Base-by-base conservation (phyloP, 805 yeast species). In the Yamadazyma paraphyllophila region DNA sequence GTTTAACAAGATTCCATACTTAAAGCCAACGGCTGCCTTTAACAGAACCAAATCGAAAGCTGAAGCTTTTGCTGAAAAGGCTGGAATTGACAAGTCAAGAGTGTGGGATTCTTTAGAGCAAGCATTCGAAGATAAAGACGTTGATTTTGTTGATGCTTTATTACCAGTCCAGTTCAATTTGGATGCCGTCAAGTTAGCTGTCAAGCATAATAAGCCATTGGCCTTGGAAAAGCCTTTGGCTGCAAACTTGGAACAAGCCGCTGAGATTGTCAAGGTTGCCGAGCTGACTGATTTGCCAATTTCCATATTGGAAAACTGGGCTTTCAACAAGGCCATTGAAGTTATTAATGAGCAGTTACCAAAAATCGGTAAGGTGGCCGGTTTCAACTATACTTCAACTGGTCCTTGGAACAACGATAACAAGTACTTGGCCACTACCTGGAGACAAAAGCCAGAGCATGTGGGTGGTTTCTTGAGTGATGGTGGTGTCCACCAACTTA, bases 401-500 rank as follows among this genome's bases (percentile, higher is more conserved):
- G 94, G 94, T 24, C 79, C 88, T 8, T 87, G 82, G 72, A 76
- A 78, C 53, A 71, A 69, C 26, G 57, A 67, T 46, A 82, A 77
- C 67, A 80, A 83, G 59, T 87, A 85, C 59, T 61, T 81, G 48
- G 63, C 69, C 16, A 91, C 97, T 1, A 45, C 82, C 12, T 92
- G 98, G 98, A 84, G 97, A 76, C 80, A 78, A 61, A 74, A 83
- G 39, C 97, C 98, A 27, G 83, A 88, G 65, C 97, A 92, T 62
- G 78, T 90, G 54, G 98, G 98, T 44, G 97, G 97, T 0, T 91
- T 74, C 66, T 72, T 92, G 57, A 83, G 92, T 47, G 98, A 92
- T 59, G 97, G 97, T 59, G 98, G 97, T 62, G 98, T 92, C 17
- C 98, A 92, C 67, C 97, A 91, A 65, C 71, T 91, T 63, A 96